Evolutionary conservation across 2,329 filamentous ascomycete species (phyloP).

Genomic region (Thelonectria olida): DNA sequence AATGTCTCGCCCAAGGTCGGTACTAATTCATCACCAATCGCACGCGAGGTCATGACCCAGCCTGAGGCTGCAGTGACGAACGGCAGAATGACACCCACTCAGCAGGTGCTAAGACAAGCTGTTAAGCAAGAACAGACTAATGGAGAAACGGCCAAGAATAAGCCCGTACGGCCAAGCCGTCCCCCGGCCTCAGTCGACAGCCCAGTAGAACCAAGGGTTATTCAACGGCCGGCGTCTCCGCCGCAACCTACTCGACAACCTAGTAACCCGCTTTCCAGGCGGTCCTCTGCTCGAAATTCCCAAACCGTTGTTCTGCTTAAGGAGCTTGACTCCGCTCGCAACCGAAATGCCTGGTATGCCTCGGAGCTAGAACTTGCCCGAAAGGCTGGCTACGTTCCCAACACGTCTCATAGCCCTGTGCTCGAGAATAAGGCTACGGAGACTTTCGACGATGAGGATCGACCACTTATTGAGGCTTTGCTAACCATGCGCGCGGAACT

Average conservation of each 20-base stretch:
- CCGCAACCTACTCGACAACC: slow-evolving; percentile 66
- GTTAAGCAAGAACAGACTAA: slow-evolving; percentile 48
- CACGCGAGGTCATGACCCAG: slow-evolving; percentile 48
- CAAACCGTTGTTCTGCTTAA: slow-evolving; percentile 81
- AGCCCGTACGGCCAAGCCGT: slow-evolving; percentile 48
- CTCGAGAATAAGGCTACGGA: slow-evolving; percentile 82
- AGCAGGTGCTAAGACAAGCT: slow-evolving; percentile 51
- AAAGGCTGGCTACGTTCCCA: slow-evolving; percentile 86
- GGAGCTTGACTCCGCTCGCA: slow-evolving; percentile 85
- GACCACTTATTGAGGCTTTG: slow-evolving; percentile 89
- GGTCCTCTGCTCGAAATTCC: slow-evolving; percentile 68
- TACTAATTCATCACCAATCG: slow-evolving; percentile 52
- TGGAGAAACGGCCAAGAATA: slow-evolving; percentile 45
- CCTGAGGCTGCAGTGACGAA: slow-evolving; percentile 64
- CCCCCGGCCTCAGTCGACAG: slow-evolving; percentile 76
- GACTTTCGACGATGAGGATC: slow-evolving; percentile 89
- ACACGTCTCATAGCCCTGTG: slow-evolving; percentile 72
- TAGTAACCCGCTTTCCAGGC: slow-evolving; percentile 66
- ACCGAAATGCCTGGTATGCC: slow-evolving; percentile 94
- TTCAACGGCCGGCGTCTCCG: slow-evolving; percentile 62
- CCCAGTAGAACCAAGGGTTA: slow-evolving; percentile 63
- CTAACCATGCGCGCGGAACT: slow-evolving; percentile 91
- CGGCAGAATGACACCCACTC: slow-evolving; percentile 72
- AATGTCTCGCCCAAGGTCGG: slow-evolving; percentile 49
- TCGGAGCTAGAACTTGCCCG: slow-evolving; percentile 92